Conservation (phyloP, 1,284 basidiomycete genomes). For the Ceratobasidium sp. region DNA sequence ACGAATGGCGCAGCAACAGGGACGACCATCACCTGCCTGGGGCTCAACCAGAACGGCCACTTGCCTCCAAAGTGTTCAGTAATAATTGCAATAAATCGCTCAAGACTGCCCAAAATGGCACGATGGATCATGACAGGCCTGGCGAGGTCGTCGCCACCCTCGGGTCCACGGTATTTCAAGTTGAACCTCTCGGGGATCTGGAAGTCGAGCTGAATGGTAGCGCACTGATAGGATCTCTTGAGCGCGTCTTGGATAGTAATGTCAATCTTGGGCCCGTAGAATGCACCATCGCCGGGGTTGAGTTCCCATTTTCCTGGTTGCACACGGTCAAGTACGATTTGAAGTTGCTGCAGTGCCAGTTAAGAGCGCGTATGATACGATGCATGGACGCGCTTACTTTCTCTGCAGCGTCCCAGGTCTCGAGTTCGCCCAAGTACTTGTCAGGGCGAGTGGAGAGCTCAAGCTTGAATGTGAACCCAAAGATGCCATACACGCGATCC, state of each 20-base stretch:
- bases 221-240: slow-evolving; percentile 94
- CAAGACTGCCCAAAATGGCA: slow-evolving; percentile 92
- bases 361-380: background rate
- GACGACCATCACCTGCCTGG: slow-evolving; percentile 92
- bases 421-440: slow-evolving; percentile 89
- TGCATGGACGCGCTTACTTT: slow-evolving; percentile 55
- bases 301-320: slow-evolving; percentile 92
- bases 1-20: slow-evolving; percentile 90
- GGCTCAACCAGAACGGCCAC: slow-evolving; percentile 99
- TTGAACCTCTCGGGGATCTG: slow-evolving; percentile 98
- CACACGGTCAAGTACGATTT: slow-evolving; percentile 81
- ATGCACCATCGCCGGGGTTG: slow-evolving; percentile 96
- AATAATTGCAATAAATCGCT: slow-evolving; percentile 96
- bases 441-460: slow-evolving; percentile 97
- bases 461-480: slow-evolving; percentile 96
- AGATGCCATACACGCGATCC: slow-evolving; percentile 91
- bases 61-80: slow-evolving; percentile 98
- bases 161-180: slow-evolving; percentile 81
- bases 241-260: slow-evolving; percentile 96
- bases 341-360: slow-evolving; percentile 71
- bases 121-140: slow-evolving; percentile 99
- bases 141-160: slow-evolving; percentile 67
- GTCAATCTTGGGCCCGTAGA: slow-evolving; percentile 98
- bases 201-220: slow-evolving; percentile 99
- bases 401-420: slow-evolving; percentile 91